Evolutionary conservation across 495 filamentous ascomycete species (phyloP), one percentile per base, ranked within the genome.

Genomic region (Neurospora pannonica): DNA sequence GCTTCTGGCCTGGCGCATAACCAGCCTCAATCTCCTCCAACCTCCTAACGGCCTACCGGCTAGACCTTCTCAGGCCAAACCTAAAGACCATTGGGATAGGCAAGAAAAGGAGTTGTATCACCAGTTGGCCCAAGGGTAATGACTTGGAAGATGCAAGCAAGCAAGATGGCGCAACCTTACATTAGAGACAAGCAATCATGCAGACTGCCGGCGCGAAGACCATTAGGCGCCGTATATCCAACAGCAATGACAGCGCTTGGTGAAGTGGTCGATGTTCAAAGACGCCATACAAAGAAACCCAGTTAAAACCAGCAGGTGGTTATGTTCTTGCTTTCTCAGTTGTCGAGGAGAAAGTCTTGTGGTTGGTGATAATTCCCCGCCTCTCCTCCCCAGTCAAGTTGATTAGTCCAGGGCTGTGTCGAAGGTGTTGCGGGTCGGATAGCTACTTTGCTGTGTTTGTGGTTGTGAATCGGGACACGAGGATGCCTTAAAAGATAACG

Each of bases 101-200:
- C 46, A 11, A 21, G 19, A 2, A 54, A 24, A 24, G 19, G 2
- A 54, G 46, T 54, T 31, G 54, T 62, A 7, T 31, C 54, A 62
- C 54, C 54, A 62, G 0, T 31, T 62, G 24, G 24, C 54, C 2
- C 54, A 62, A 5, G 54, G 54, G 54, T 31, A 4, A 31, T 62
- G 54, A 31, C 11, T 62, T 62, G 28, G 31, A 72, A n/a, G 70
- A 31, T 21, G 67, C 38, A 36, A 70, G 40, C 36, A 76, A 70
- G 38, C 34, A 67, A 76, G 70, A 15, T 72, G 34, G 38, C 13
- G 69, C 11, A 21, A 67, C 40, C 62, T 48, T 54, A 62, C 70
- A 77, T 74, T 43, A 77, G 72, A 54, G 73, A 72, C 46, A 42
- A 39, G 69, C 37, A 54, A 42, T 13, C 36, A 70, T 60, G 72